Conservation (phyloP, 768 basidiomycete species). For the Favolaschia claudopus region DNA sequence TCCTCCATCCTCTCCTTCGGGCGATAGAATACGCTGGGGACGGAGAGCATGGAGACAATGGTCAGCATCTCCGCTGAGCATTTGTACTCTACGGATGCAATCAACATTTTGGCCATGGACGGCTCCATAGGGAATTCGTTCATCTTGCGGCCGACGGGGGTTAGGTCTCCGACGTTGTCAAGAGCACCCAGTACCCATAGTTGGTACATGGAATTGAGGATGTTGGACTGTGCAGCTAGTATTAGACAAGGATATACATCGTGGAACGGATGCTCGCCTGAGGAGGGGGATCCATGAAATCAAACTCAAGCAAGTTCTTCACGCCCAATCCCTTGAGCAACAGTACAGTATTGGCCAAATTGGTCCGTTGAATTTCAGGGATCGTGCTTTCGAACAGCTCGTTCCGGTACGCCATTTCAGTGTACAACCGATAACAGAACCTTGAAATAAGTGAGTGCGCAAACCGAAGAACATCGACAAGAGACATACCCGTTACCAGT, state of each 20-base stretch:
- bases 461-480: background rate
- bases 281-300: slow-evolving; percentile 99
- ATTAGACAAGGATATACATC: background rate
- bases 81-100: slow-evolving; percentile 90
- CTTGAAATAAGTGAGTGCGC: slow-evolving; percentile 46
- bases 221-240: slow-evolving; percentile 72
- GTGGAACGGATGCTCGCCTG: slow-evolving; percentile 58
- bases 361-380: slow-evolving; percentile 98
- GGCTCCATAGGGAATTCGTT: slow-evolving; percentile 99
- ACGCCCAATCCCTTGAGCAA: slow-evolving; percentile 96
- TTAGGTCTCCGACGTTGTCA: slow-evolving; percentile 97
- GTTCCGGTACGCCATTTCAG: slow-evolving; percentile 95
- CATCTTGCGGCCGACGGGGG: slow-evolving; percentile 93
- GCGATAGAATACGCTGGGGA: slow-evolving; percentile 96
- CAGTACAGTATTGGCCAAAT: slow-evolving; percentile 95
- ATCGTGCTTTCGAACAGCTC: slow-evolving; percentile 96
- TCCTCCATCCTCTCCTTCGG: slow-evolving; percentile 98
- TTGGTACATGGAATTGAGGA: slow-evolving; percentile 99
- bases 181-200: slow-evolving; percentile 98
- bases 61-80: slow-evolving; percentile 97
- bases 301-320: slow-evolving; percentile 96
- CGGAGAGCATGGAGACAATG: slow-evolving; percentile 98
- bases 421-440: slow-evolving; percentile 96
- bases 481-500: slow-evolving; percentile 88
- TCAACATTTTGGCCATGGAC: slow-evolving; percentile 98